These are phyloP conservation scores for Perkinsus olseni DNA, from an alignment of 169 alveolate genomes.

Conservation along the genomic window DNA sequence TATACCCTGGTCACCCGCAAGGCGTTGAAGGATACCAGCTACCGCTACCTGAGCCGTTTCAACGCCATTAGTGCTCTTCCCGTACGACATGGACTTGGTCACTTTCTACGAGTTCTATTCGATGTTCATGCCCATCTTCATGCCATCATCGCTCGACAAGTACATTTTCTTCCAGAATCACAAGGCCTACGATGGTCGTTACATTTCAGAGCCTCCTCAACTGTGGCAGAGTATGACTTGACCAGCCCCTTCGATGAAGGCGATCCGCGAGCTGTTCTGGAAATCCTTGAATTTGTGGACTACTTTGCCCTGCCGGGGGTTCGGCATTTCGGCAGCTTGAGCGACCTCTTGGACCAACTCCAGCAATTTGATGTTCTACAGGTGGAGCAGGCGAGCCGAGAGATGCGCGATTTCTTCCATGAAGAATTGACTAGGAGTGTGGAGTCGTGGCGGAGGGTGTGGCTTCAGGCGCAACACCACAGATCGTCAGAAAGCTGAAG, in stretches of 20 bases:
- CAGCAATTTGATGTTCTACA: background rate
- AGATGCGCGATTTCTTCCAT: background rate
- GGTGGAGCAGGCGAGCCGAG: background rate
- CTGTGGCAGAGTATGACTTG: background rate
- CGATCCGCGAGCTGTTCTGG: background rate
- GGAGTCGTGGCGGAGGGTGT: background rate
- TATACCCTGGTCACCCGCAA: background rate
- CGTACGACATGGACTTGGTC: background rate
- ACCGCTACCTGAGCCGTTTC: background rate
- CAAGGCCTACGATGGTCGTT: background rate
- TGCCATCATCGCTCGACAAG: background rate
- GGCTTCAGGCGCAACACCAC: background rate
- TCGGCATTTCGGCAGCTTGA: background rate
- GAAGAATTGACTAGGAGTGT: background rate
- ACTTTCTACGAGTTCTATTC: slow-evolving; percentile 7
- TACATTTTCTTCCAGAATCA: background rate
- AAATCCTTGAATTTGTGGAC: background rate
- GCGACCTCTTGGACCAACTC: background rate
- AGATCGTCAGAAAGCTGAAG: too few species aligned
- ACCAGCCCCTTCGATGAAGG: background rate
- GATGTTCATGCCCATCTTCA: background rate
- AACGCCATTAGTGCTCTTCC: background rate
- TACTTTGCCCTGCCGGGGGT: background rate
- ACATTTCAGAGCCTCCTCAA: background rate
- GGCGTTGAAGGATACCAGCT: background rate